These are phyloP conservation scores for Amphichorda felina DNA, from an alignment of 2,329 filamentous ascomycete species.

Conservation along the genomic window DNA sequence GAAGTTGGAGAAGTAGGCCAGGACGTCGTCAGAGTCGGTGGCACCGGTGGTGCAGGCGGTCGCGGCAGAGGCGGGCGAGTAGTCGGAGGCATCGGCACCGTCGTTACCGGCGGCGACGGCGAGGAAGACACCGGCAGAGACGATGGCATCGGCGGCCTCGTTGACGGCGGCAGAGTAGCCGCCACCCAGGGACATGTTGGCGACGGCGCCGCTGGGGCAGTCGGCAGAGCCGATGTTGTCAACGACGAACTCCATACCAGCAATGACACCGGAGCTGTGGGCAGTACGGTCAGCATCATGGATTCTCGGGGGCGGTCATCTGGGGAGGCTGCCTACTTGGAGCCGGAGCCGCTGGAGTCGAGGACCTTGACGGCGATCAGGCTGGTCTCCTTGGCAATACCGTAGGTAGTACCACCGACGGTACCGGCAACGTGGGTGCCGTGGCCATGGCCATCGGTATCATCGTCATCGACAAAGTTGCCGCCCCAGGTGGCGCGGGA, in stretches of 20 bases:
- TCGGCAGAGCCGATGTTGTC: conserved; percentile 18
- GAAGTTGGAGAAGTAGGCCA: conserved; percentile 40
- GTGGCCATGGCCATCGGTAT: conserved; percentile 31
- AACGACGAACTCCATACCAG: conserved; percentile 29
- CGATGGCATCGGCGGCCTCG: conserved; percentile 32
- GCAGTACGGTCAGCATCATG: too few species aligned
- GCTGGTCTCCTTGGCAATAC: conserved; percentile 31
- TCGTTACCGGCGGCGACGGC: conserved; percentile 46
- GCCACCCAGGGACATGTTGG: conserved; percentile 47
- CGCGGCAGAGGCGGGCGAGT: conserved; percentile 34
- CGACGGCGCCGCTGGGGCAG: conserved; percentile 32
- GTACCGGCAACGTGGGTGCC: conserved; percentile 35
- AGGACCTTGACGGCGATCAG: conserved; percentile 34
- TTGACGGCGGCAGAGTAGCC: conserved; percentile 32
- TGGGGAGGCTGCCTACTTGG: conserved; percentile 28
- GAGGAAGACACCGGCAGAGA: conserved; percentile 35
- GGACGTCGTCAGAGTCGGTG: conserved; percentile 23
- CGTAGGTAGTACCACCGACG: conserved; percentile 26
- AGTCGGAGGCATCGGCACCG: conserved; percentile 26
- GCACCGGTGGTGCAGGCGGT: conserved; percentile 42
- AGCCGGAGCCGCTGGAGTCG: conserved; percentile 20
- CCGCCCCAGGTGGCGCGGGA: conserved; percentile 26
- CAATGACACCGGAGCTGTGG: conserved; percentile 25
- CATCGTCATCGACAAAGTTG: conserved; percentile 22
- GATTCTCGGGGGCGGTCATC: too few species aligned